Percentiles rank a stretch among this genome's conserved stretches.
Conservation (phyloP, 768 basidiomycete species). For the Gloeopeniophorella convolvens region DNA sequence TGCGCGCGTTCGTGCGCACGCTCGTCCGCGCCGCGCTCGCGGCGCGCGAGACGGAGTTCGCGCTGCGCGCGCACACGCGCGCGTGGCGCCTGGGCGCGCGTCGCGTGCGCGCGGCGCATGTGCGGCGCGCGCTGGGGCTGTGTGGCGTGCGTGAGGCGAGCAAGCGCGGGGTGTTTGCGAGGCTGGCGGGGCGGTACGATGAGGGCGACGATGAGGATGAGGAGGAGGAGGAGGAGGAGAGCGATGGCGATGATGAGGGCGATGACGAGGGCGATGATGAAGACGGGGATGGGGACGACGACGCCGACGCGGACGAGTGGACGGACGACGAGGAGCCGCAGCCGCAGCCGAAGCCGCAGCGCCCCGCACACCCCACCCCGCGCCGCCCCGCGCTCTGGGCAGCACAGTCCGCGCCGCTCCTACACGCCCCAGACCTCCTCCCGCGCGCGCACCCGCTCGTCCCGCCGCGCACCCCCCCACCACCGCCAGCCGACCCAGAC, state of each 20-base stretch:
- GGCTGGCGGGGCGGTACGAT: constrained; percentile 24
- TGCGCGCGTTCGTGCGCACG: constrained; percentile 46
- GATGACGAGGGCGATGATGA: constrained; percentile 7
- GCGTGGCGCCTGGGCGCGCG: constrained; percentile 47
- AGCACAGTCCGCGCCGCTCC: constrained; percentile 33
- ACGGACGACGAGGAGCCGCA: neutral
- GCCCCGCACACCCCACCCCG: neutral
- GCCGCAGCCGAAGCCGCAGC: neutral
- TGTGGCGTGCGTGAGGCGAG: constrained; percentile 35
- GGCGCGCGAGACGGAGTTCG: constrained; percentile 51
- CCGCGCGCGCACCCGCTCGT: constrained; percentile 18
- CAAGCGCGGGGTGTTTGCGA: constrained; percentile 38
- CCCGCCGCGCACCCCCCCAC: constrained; percentile 15
- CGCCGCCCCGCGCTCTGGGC: constrained; percentile 29
- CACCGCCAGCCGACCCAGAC: neutral
- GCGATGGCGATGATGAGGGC: constrained; percentile 1
- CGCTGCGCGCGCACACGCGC: constrained; percentile 51
- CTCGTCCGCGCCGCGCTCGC: constrained; percentile 46
- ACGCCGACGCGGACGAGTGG: constrained; percentile 12
- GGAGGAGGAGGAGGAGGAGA: constrained; percentile 14
- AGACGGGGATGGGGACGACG: constrained; percentile 8
- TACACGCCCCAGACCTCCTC: constrained; percentile 28
- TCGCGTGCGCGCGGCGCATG: constrained; percentile 29
- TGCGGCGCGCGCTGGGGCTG: constrained; percentile 44
- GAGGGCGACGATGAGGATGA: constrained; percentile 12